A percentile compares a stretch with the other conserved stretches of the same genome.
Evolutionary conservation across 2,329 filamentous ascomycete species (phyloP).

Genomic region (Rasamsonia emersonii): DNA sequence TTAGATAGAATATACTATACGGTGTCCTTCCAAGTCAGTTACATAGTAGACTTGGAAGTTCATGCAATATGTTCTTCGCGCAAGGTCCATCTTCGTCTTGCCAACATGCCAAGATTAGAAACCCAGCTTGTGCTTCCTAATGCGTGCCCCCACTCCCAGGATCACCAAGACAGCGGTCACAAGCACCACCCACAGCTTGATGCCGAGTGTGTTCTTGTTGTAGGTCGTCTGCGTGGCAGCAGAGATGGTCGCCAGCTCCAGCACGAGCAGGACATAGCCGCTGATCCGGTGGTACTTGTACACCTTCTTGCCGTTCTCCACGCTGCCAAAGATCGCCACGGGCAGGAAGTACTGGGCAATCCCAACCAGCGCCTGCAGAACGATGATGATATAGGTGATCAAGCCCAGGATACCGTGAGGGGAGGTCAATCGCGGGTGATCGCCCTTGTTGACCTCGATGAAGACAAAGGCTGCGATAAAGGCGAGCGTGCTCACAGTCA

Average conservation of each 20-base stretch:
- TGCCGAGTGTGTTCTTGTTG: constrained; percentile 57
- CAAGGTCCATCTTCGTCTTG: no score
- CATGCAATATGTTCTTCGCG: no score
- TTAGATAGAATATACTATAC: no score
- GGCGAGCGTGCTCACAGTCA: constrained; percentile 46
- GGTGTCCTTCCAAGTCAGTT: no score
- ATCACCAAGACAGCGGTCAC: constrained; percentile 59
- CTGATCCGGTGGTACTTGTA: constrained; percentile 83
- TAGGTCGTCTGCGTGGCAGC: constrained; percentile 71
- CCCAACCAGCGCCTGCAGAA: constrained; percentile 68
- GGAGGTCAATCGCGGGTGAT: constrained; percentile 62
- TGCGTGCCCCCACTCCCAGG: constrained; percentile 64
- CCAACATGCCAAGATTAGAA: no score
- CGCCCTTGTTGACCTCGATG: constrained; percentile 66
- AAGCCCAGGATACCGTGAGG: constrained; percentile 77
- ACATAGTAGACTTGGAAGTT: no score
- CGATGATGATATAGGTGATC: constrained; percentile 59
- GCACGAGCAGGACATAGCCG: constrained; percentile 64
- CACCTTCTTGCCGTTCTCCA: constrained; percentile 67
- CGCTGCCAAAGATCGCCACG: constrained; percentile 59
- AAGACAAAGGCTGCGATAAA: constrained; percentile 35
- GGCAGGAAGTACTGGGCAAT: constrained; percentile 76
- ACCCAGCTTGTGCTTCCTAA: constrained; percentile 76
- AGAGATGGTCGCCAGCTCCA: constrained; percentile 65
- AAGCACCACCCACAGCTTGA: constrained; percentile 68